A percentile compares a stretch with the other conserved stretches of the same genome.
Conservation (phyloP, 768 basidiomycete species). For the Russula dissimulans region DNA sequence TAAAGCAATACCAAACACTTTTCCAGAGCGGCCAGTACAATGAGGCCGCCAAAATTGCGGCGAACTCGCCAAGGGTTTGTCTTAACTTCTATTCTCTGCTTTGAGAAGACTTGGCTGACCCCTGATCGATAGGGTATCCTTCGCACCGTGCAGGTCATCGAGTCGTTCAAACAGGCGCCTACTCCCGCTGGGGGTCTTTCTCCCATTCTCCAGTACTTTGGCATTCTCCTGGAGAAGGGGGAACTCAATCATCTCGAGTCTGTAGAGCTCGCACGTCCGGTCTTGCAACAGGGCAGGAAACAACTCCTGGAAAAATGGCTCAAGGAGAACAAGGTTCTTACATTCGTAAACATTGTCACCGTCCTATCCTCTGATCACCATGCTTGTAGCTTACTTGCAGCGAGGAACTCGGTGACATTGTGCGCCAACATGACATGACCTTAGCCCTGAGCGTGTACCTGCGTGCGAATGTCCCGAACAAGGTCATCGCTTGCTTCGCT, state of each 20-base stretch:
- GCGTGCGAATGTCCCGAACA: conserved; percentile 95
- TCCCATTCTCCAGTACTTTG: conserved; percentile 97
- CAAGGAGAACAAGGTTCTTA: conserved; percentile 91
- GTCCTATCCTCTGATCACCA: background rate
- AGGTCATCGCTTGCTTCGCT: conserved; percentile 98
- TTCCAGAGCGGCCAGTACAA: conserved; percentile 83
- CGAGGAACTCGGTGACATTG: conserved; percentile 96
- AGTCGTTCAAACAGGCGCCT: conserved; percentile 96
- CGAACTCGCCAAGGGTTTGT: conserved; percentile 85
- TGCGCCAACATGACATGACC: conserved; percentile 91
- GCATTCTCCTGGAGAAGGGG: conserved; percentile 96
- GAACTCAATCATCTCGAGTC: conserved; percentile 96
- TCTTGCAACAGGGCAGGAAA: conserved; percentile 92
- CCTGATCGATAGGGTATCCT: conserved; percentile 63
- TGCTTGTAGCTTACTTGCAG: conserved; percentile 82
- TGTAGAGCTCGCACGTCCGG: conserved; percentile 90
- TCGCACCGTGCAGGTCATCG: conserved; percentile 90
- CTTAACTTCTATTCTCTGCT: background rate
- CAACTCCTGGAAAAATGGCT: conserved; percentile 98
- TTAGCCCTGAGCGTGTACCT: conserved; percentile 96
- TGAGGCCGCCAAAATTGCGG: conserved; percentile 96
- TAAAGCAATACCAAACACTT: conserved; percentile 87
- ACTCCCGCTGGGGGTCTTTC: conserved; percentile 82
- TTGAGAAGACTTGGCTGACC: conserved; percentile 4
- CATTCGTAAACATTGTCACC: background rate